These are phyloP conservation scores for Neurospora intermedia DNA, from an alignment of 495 filamentous ascomycete species.

Conservation along the genomic window DNA sequence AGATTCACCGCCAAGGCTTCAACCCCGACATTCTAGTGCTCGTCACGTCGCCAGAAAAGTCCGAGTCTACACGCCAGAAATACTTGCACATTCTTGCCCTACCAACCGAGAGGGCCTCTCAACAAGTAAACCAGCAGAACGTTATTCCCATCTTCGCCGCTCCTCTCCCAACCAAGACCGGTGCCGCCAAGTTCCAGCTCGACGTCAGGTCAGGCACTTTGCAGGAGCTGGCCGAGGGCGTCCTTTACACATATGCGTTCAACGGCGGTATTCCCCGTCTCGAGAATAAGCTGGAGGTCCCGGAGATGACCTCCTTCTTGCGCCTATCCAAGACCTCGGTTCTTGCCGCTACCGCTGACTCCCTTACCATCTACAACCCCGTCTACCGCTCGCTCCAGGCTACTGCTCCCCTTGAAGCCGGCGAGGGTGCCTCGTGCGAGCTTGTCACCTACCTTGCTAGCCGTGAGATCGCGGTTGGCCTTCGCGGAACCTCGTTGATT, in stretches of 20 bases:
- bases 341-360: constrained; percentile 29
- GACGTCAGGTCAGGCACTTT: constrained; percentile 46
- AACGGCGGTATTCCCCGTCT: constrained; percentile 35
- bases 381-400: constrained; percentile 55
- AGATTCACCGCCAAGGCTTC: constrained; percentile 26
- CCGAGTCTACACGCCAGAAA: constrained; percentile 9
- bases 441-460: constrained; percentile 54
- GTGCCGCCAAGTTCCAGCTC: constrained; percentile 33
- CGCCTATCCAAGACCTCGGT: constrained; percentile 41
- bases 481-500: constrained; percentile 44
- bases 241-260: constrained; percentile 42
- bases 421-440: constrained; percentile 17
- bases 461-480: constrained; percentile 49
- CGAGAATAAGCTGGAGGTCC: constrained; percentile 26
- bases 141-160: constrained; percentile 18
- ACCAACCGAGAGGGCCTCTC: constrained; percentile 18
- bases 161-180: constrained; percentile 13
- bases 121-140: constrained; percentile 10
- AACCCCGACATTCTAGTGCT: constrained; percentile 39
- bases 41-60: constrained; percentile 21
- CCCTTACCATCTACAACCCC: constrained; percentile 51
- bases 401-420: constrained; percentile 31
- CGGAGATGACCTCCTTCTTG: constrained; percentile 37
- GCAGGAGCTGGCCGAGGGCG: constrained; percentile 35
- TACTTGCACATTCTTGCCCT: constrained; percentile 38